Percentiles rank a stretch among this genome's conserved stretches.
These are phyloP conservation scores for Choanephora cucurbitarum DNA, from an alignment of 371 early-diverging fungal species.

Conservation along the genomic window DNA sequence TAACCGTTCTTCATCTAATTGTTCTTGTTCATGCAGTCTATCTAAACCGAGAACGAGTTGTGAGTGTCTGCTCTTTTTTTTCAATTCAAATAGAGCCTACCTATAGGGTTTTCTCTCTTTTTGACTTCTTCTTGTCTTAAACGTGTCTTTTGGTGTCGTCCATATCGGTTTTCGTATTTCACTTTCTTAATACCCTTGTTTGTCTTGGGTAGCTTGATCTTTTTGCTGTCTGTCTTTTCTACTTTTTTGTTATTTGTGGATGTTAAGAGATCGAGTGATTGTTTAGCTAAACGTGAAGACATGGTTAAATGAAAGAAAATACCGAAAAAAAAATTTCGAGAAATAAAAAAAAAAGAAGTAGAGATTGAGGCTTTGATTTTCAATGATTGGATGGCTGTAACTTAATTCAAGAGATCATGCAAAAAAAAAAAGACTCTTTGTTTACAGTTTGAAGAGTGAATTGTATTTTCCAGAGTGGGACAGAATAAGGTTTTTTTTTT, in stretches of 20 bases:
- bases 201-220: slow-evolving; percentile 47
- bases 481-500: too few species aligned
- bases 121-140: slow-evolving; percentile 35
- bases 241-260: slow-evolving; percentile 18
- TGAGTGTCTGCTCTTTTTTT: neutral
- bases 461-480: too few species aligned
- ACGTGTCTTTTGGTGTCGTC: slow-evolving; percentile 46
- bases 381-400: too few species aligned
- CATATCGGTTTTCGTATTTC: slow-evolving; percentile 61
- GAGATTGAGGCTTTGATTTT: neutral
- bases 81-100: slow-evolving; percentile 38
- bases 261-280: slow-evolving; percentile 34
- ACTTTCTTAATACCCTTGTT: slow-evolving; percentile 63
- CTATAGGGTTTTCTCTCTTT: slow-evolving; percentile 53
- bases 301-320: slow-evolving; percentile 13
- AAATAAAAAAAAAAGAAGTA: neutral
- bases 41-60: slow-evolving; percentile 27
- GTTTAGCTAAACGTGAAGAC: slow-evolving; percentile 42
- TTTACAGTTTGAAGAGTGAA: too few species aligned
- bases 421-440: too few species aligned
- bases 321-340: slow-evolving; percentile 2
- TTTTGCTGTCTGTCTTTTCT: slow-evolving; percentile 14
- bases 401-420: too few species aligned
- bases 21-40: slow-evolving; percentile 29
- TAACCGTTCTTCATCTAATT: slow-evolving; percentile 32